Conservation (phyloP, 2,329 filamentous ascomycete genomes). For the Diplodia sapinea region DNA sequence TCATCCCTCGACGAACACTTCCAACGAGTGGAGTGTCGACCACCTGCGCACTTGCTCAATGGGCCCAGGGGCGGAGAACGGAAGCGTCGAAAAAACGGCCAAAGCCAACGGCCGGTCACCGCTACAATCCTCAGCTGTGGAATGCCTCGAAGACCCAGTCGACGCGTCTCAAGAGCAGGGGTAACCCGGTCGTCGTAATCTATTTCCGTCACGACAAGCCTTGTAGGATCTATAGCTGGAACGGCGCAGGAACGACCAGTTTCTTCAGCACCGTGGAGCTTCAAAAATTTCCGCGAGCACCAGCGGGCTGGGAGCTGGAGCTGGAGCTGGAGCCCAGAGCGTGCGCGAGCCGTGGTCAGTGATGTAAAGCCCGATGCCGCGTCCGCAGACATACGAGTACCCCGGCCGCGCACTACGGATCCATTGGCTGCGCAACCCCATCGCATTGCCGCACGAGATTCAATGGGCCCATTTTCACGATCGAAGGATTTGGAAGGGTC, state of each 20-base stretch:
- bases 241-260: neutral
- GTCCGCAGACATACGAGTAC: neutral
- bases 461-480: conserved; percentile 6
- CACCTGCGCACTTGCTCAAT: neutral
- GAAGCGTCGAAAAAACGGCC: neutral
- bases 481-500: conserved; percentile 21
- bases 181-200: conserved; percentile 12
- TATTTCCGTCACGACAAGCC: conserved; percentile 21
- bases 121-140: conserved; percentile 9
- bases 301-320: neutral
- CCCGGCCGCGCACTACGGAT: conserved; percentile 1
- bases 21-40: neutral
- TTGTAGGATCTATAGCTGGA: conserved; percentile 17
- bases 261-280: conserved; percentile 1
- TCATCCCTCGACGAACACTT: neutral
- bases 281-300: conserved; percentile 12
- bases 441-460: conserved; percentile 14
- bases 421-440: conserved; percentile 2
- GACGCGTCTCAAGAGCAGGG: conserved; percentile 7
- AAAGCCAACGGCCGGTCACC: conserved; percentile 1
- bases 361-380: neutral
- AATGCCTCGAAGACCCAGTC: conserved; percentile 5
- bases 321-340: conserved; percentile 3
- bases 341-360: conserved; percentile 4
- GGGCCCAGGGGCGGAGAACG: neutral